Conservation (phyloP, 352 stramenopile genomes). For the Phytophthora boehmeriae region DNA sequence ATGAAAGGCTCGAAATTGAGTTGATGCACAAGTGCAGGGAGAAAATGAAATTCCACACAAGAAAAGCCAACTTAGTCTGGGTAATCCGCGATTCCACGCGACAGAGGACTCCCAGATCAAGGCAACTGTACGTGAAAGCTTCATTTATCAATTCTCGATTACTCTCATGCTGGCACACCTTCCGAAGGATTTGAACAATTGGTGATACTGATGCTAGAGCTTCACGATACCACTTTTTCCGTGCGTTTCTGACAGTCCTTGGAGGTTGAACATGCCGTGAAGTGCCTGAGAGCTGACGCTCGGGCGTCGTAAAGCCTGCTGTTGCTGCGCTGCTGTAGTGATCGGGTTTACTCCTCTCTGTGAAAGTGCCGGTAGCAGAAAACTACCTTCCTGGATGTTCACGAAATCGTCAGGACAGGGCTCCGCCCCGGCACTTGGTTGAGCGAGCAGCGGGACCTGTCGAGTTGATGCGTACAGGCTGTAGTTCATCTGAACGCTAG, state of each 20-base stretch:
- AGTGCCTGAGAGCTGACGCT: constrained; percentile 27
- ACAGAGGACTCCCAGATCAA: too few relatives aligned
- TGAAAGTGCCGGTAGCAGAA: constrained; percentile 17
- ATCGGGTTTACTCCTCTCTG: constrained; percentile 4
- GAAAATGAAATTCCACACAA: too few relatives aligned
- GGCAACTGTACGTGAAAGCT: too few relatives aligned
- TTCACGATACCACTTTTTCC: neutral
- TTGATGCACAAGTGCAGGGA: too few relatives aligned
- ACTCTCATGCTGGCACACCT: too few relatives aligned
- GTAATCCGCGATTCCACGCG: too few relatives aligned
- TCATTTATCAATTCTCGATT: too few relatives aligned
- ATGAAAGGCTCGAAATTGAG: too few relatives aligned
- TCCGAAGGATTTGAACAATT: too few relatives aligned
- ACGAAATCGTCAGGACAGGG: constrained; percentile 13
- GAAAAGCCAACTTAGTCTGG: too few relatives aligned
- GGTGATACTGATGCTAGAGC: neutral
- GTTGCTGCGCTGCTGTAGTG: neutral
- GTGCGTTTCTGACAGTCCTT: constrained; percentile 7
- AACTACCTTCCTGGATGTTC: constrained; percentile 7
- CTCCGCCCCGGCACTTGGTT: constrained; percentile 15
- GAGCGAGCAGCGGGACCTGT: constrained; percentile 19
- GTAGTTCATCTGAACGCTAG: constrained; percentile 23
- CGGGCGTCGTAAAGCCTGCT: constrained; percentile 11
- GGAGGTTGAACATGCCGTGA: constrained; percentile 33
- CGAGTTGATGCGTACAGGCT: constrained; percentile 24